Evolutionary conservation across 768 basidiomycete species (phyloP).

Genomic region (Podaxis sp.): DNA sequence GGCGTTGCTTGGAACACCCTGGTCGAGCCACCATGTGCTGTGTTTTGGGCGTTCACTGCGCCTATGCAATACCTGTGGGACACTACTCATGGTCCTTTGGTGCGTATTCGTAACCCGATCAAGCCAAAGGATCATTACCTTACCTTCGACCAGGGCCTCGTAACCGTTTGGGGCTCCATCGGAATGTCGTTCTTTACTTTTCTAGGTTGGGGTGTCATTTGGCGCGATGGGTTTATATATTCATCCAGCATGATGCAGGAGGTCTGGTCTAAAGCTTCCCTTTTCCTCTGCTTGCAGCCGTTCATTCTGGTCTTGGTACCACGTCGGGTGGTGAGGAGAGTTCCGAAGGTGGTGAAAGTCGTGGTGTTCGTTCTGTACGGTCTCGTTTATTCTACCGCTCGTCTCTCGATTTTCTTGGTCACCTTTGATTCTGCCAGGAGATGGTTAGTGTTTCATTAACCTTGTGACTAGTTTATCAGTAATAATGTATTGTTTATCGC

Average conservation of each 20-base stretch:
- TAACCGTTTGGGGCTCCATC: not conserved
- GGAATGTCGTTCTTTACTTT: not conserved
- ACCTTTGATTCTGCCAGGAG: not conserved
- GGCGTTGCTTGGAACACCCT: not conserved
- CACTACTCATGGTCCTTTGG: not conserved
- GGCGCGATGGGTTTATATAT: not conserved
- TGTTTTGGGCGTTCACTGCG: not conserved
- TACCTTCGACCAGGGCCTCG: not conserved
- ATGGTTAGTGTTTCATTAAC: not conserved
- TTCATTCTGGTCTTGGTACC: not conserved
- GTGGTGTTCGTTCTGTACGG: not conserved
- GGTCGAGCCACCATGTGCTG: not conserved
- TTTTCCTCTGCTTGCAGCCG: not conserved
- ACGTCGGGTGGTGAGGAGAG: not conserved
- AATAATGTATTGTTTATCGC: not conserved
- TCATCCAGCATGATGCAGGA: not conserved
- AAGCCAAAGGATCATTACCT: not conserved
- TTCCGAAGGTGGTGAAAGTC: not conserved
- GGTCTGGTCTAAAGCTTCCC: not conserved
- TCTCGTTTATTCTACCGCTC: not conserved
- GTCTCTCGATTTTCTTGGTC: not conserved
- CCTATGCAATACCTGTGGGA: not conserved
- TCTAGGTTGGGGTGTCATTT: not conserved
- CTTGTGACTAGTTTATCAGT: not conserved
- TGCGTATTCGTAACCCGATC: not conserved